Evolutionary conservation across 345 rosid genomes (phyloP).

Genomic region (Angophora floribunda): DNA sequence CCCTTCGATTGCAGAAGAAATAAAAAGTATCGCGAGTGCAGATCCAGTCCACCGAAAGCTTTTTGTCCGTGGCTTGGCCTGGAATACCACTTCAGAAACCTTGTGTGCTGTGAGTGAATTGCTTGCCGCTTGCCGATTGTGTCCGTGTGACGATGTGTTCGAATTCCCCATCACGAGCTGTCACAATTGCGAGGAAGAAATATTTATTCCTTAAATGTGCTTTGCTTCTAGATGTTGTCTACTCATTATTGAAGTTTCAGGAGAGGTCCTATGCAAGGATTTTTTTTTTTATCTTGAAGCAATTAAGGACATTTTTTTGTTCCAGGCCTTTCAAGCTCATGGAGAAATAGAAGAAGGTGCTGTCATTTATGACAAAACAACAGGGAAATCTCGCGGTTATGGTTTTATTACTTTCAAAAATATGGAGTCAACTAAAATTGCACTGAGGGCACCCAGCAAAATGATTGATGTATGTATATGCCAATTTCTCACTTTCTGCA

Average conservation of each 20-base stretch:
- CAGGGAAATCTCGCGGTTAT: constrained; percentile 72
- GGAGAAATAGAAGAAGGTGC: constrained; percentile 81
- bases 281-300: background rate
- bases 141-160: constrained; percentile 16
- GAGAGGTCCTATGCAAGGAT: background rate
- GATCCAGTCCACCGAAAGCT: constrained; percentile 78
- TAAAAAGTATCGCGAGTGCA: constrained; percentile 57
- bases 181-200: background rate
- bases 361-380: constrained; percentile 55
- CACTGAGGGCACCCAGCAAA: constrained; percentile 53
- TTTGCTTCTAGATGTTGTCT: background rate
- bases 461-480: constrained; percentile 44
- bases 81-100: constrained; percentile 69
- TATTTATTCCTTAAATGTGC: background rate
- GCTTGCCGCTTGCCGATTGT: constrained; percentile 41
- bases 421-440: constrained; percentile 54
- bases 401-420: constrained; percentile 67
- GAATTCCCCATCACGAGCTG: background rate
- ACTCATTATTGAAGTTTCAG: background rate
- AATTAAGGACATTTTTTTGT: background rate
- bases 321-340: constrained; percentile 49
- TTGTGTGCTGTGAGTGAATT: constrained; percentile 82
- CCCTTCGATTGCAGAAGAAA: constrained; percentile 76
- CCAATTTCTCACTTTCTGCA: background rate
- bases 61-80: constrained; percentile 80